Conservation (phyloP, 345 rosid species). For the Reutealis trisperma region DNA sequence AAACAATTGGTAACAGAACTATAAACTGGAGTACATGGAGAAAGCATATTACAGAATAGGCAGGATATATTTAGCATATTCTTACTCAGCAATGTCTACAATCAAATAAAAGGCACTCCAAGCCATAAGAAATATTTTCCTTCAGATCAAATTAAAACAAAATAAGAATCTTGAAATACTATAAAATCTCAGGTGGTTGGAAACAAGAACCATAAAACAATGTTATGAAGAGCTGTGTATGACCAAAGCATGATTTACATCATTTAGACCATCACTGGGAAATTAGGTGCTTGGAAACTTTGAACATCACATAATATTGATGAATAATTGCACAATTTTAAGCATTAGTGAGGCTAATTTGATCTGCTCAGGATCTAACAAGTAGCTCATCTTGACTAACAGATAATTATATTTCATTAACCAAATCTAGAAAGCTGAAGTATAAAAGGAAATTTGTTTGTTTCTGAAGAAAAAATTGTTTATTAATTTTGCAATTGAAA, state of each 20-base stretch:
- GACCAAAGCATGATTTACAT: not conserved
- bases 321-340: not conserved
- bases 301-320: no score
- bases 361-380: not conserved
- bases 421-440: not conserved
- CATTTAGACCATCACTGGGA: not conserved
- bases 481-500: not conserved
- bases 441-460: not conserved
- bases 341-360: not conserved
- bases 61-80: not conserved
- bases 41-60: not conserved
- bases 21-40: not conserved
- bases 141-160: not conserved
- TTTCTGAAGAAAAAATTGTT: not conserved
- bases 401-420: not conserved
- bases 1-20: not conserved
- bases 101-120: not conserved
- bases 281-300: not conserved
- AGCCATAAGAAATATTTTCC: not conserved
- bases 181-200: not conserved
- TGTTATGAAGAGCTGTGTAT: not conserved
- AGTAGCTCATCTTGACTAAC: not conserved
- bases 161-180: not conserved
- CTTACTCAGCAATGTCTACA: not conserved
- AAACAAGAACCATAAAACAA: not conserved